phyloP scores from a whole-genome alignment of 2,329 filamentous ascomycete genomes.

The Colletotrichum viniferum region DNA sequence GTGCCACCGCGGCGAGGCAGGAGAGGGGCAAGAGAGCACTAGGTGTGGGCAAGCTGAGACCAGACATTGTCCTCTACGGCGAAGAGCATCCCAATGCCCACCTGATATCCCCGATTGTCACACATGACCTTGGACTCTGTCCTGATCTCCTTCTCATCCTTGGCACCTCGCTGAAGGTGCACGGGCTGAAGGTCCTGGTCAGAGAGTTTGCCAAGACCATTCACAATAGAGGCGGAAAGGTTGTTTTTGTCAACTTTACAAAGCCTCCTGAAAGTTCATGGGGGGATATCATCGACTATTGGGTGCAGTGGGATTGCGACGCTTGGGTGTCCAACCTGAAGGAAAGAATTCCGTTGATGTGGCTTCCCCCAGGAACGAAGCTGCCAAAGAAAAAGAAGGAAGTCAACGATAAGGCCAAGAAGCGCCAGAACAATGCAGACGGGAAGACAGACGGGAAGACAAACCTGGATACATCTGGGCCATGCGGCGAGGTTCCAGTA shows the following conservation, averaged over 20 bases:
- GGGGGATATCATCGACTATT: constrained; percentile 76
- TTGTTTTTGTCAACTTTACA: constrained; percentile 76
- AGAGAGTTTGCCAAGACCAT: constrained; percentile 74
- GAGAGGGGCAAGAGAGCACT: constrained; percentile 70
- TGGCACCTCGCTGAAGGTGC: constrained; percentile 73
- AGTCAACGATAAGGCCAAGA: constrained; percentile 17
- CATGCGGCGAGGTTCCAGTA: too few species aligned
- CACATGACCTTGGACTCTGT: constrained; percentile 67
- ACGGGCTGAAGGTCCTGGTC: constrained; percentile 73
- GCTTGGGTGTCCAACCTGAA: constrained; percentile 72
- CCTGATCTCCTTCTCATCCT: constrained; percentile 74
- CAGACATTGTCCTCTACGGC: constrained; percentile 76
- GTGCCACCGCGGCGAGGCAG: constrained; percentile 64
- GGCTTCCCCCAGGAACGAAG: constrained; percentile 53
- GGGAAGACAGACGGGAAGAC: constrained; percentile 23
- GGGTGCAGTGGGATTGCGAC: constrained; percentile 78
- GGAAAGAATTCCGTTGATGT: constrained; percentile 61
- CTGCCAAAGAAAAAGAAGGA: constrained; percentile 45
- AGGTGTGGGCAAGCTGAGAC: constrained; percentile 70
- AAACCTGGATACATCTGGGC: constrained; percentile 26
- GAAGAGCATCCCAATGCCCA: constrained; percentile 74
- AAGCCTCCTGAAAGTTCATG: constrained; percentile 74
- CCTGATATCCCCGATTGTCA: constrained; percentile 70
- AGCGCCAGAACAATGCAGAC: constrained; percentile 3
- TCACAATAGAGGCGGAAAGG: constrained; percentile 69